phyloP scores from a whole-genome alignment of 345 rosid genomes.

The Raphanus raphanistrum region DNA sequence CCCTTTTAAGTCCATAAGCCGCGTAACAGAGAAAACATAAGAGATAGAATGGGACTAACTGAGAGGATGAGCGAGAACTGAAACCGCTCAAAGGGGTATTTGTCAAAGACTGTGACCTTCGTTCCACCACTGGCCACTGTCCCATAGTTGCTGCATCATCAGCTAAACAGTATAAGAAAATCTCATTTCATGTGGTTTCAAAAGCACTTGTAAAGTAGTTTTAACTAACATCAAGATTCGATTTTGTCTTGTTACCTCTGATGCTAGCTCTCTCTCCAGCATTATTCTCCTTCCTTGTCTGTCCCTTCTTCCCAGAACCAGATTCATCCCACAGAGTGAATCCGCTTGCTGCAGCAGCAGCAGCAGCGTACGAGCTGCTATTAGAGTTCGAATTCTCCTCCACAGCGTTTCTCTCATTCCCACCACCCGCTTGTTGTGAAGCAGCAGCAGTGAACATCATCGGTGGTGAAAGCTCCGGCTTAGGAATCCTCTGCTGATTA shows the following conservation, averaged over 20 bases:
- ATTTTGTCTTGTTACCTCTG: conserved; percentile 20
- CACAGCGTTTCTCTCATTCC: conserved; percentile 60
- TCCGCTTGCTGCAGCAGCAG: conserved; percentile 53
- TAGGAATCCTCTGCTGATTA: conserved; percentile 54
- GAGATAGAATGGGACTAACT: conserved; percentile 56
- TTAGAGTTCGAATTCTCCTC: conserved; percentile 63
- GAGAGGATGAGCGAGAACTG: conserved; percentile 69
- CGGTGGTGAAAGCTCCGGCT: conserved; percentile 66
- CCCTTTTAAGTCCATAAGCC: background rate
- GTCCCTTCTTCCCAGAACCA: conserved; percentile 68
- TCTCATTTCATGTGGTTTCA: background rate
- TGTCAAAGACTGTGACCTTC: conserved; percentile 60
- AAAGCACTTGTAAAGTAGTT: background rate
- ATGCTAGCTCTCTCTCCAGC: conserved; percentile 44
- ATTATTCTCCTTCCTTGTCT: conserved; percentile 89
- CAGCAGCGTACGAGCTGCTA: conserved; percentile 69
- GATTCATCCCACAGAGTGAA: conserved; percentile 89
- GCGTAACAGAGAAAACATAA: background rate
- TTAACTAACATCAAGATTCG: conserved; percentile 1
- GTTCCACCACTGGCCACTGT: conserved; percentile 58
- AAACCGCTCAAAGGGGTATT: conserved; percentile 58
- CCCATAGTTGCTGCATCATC: conserved; percentile 51
- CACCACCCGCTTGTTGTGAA: conserved; percentile 53
- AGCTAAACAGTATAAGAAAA: conserved; percentile 3
- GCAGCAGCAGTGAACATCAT: conserved; percentile 31